Conservation (phyloP, 2,329 filamentous ascomycete genomes). For the Neospermospora avenae region DNA sequence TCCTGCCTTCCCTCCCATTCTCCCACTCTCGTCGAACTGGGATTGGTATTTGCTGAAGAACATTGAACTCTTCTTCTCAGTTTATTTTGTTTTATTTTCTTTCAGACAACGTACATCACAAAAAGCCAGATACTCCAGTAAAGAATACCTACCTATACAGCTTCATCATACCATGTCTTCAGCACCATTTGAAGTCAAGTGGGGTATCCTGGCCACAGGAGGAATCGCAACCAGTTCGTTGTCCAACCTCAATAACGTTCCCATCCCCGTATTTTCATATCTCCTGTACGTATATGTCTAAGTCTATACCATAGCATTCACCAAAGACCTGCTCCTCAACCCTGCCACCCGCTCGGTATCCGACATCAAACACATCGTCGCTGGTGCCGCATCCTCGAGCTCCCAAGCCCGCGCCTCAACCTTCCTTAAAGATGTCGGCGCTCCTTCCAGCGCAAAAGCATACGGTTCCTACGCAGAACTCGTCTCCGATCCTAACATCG, state of each 20-base stretch:
- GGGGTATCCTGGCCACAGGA: constrained; percentile 38
- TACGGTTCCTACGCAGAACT: constrained; percentile 66
- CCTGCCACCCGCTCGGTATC: constrained; percentile 55
- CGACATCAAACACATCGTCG: constrained; percentile 60
- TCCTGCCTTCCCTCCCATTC: background rate
- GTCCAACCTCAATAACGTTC: background rate
- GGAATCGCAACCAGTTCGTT: constrained; percentile 36
- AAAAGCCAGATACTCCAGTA: too few relatives aligned
- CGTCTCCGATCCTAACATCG: constrained; percentile 60
- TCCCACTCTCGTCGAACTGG: background rate
- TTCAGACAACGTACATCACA: too few relatives aligned
- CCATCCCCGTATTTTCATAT: background rate
- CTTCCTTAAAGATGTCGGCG: constrained; percentile 57
- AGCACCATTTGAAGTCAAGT: constrained; percentile 31
- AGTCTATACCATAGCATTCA: constrained; percentile 43
- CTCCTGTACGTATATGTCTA: background rate
- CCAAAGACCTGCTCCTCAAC: constrained; percentile 61
- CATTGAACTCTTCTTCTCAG: too few relatives aligned
- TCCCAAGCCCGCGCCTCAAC: constrained; percentile 56
- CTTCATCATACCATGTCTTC: constrained; percentile 24
- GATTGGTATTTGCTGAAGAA: too few relatives aligned
- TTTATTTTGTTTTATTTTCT: too few relatives aligned
- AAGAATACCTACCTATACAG: too few relatives aligned
- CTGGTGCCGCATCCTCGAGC: constrained; percentile 62
- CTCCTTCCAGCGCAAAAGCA: constrained; percentile 54